Percentiles rank a stretch among this genome's conserved stretches.
phyloP scores from a whole-genome alignment of 2,329 filamentous ascomycete species.

The Nothophoma quercina region DNA sequence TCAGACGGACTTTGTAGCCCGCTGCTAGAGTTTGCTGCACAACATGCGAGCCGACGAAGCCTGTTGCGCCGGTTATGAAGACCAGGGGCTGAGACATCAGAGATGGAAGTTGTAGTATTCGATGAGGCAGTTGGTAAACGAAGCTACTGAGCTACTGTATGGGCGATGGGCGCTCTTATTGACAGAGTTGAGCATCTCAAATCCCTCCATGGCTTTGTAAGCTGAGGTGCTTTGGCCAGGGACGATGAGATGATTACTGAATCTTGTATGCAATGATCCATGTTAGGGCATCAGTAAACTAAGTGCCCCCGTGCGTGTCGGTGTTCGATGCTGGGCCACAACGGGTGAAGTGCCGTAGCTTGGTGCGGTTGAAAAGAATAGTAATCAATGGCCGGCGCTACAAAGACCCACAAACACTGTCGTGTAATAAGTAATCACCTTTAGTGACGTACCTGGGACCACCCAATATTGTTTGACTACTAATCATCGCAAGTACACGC shows the following conservation, averaged over 20 bases:
- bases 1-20: conserved; percentile 39
- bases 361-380: neutral
- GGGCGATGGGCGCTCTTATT: too few species aligned
- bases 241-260: neutral
- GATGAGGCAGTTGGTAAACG: neutral
- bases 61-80: conserved; percentile 40
- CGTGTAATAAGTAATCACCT: neutral
- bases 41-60: conserved; percentile 37
- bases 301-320: too few species aligned
- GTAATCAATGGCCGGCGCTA: conserved; percentile 2
- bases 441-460: neutral
- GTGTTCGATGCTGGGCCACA: too few species aligned
- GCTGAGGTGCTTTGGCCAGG: neutral
- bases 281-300: neutral
- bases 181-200: neutral
- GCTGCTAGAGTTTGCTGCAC: conserved; percentile 28
- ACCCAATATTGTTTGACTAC: neutral
- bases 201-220: neutral
- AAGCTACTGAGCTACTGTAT: neutral
- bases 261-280: neutral
- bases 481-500: neutral
- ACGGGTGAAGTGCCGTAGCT: neutral
- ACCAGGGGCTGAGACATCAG: conserved; percentile 30
- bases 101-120: neutral
- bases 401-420: neutral